phyloP scores from a whole-genome alignment of 176 grass and related monocot species.

The Echinochloa phyllopogon region DNA sequence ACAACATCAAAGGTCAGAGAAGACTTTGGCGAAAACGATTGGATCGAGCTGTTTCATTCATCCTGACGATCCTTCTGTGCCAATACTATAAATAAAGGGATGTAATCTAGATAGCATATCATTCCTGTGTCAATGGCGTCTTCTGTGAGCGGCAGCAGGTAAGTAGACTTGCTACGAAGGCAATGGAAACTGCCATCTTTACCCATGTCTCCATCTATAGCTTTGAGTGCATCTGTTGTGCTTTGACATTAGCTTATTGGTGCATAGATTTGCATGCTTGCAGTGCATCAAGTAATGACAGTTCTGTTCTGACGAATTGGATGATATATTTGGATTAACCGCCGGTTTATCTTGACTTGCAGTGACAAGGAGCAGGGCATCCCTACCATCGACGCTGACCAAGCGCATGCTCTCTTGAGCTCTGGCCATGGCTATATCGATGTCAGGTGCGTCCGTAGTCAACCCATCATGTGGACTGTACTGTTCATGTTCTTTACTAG shows the following conservation, averaged over 20 bases:
- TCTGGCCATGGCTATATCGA: constrained; percentile 37
- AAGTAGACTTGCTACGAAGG: background rate
- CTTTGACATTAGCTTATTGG: background rate
- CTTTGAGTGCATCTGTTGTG: background rate
- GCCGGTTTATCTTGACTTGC: background rate
- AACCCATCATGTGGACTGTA: background rate
- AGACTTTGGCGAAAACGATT: constrained; percentile 5
- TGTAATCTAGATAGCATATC: background rate
- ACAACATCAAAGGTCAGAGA: constrained; percentile 14
- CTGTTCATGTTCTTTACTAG: background rate
- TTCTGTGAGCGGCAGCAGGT: constrained; percentile 5
- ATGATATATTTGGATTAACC: background rate
- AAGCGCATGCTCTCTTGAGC: constrained; percentile 6
- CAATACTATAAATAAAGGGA: background rate
- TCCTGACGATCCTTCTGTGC: background rate
- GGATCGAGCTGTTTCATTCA: background rate
- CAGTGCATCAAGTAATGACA: background rate
- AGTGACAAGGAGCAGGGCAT: constrained; percentile 19
- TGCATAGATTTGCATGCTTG: background rate
- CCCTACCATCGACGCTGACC: constrained; percentile 18
- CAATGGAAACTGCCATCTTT: background rate
- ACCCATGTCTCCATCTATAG: background rate
- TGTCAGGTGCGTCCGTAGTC: constrained; percentile 1
- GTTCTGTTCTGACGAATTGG: background rate
- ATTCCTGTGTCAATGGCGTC: constrained; percentile 27